These are phyloP conservation scores for Eucalyptus tenuipes DNA, from an alignment of 345 rosid species.

Conservation along the genomic window DNA sequence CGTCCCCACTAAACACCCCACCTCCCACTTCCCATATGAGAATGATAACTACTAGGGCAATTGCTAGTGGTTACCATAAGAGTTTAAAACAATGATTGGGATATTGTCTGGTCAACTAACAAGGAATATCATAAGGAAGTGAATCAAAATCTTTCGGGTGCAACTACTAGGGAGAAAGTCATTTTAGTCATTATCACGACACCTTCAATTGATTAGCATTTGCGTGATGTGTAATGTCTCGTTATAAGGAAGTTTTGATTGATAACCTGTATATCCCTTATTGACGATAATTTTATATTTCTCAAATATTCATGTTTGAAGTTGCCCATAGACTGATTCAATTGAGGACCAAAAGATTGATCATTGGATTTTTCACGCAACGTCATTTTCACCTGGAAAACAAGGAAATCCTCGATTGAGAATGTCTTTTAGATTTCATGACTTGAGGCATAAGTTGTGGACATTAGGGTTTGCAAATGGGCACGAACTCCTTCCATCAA, in stretches of 20 bases:
- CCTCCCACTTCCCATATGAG: rapidly evolving
- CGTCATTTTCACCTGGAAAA: not conserved
- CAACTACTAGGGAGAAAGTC: not conserved
- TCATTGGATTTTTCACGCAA: not conserved
- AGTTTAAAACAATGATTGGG: not conserved
- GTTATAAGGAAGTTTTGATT: rapidly evolving
- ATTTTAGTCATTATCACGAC: not conserved
- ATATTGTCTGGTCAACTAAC: not conserved
- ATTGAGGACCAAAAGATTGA: rapidly evolving
- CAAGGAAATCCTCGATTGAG: not conserved
- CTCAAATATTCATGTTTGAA: not conserved
- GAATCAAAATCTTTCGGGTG: not conserved
- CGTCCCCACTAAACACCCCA: rapidly evolving
- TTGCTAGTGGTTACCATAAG: rapidly evolving
- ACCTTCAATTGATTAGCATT: not conserved
- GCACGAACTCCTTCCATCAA: not conserved
- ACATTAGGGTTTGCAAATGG: not conserved
- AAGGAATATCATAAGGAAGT: not conserved
- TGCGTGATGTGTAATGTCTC: not conserved
- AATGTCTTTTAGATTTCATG: not conserved
- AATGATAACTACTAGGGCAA: rapidly evolving
- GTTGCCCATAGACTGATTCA: not conserved
- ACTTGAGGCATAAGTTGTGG: not conserved
- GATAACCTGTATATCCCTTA: rapidly evolving
- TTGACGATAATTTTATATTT: not conserved